These are phyloP conservation scores for Fusarium newnesense DNA, from an alignment of 2,329 filamentous ascomycete species.

Conservation along the genomic window DNA sequence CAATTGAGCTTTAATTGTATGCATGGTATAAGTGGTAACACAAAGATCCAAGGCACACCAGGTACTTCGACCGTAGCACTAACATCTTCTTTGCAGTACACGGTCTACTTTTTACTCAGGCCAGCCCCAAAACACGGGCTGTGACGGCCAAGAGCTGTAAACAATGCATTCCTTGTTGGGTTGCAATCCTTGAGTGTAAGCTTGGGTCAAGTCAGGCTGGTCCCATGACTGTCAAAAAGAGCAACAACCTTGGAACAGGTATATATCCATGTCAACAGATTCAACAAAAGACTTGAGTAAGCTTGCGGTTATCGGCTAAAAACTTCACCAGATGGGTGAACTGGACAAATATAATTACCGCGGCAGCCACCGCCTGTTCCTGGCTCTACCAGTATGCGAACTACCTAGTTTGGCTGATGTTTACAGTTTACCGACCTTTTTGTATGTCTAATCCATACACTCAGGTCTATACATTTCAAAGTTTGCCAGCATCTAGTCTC, in stretches of 20 bases:
- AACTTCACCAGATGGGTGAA: constrained; percentile 2
- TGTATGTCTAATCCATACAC: neutral
- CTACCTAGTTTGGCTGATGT: neutral
- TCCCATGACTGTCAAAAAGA: constrained; percentile 42
- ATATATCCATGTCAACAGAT: constrained; percentile 17
- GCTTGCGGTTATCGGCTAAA: constrained; percentile 1
- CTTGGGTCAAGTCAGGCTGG: constrained; percentile 35
- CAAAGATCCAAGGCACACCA: neutral
- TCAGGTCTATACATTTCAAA: neutral
- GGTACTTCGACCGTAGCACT: neutral
- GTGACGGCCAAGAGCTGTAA: constrained; percentile 11
- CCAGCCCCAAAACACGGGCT: constrained; percentile 2
- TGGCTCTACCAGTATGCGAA: neutral
- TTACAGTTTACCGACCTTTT: neutral
- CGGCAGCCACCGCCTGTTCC: constrained; percentile 26
- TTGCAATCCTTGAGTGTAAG: constrained; percentile 29
- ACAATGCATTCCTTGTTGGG: constrained; percentile 22
- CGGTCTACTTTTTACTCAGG: neutral
- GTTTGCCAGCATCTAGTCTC: neutral
- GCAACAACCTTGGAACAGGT: constrained; percentile 28
- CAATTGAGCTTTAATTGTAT: neutral
- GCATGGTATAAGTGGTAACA: neutral
- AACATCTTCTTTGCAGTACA: neutral
- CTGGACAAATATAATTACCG: constrained; percentile 20
- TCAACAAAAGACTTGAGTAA: constrained; percentile 9